A percentile compares a stretch with the other conserved stretches of the same genome.
Conservation (phyloP, 768 basidiomycete species). For the Naganishia friedmannii region DNA sequence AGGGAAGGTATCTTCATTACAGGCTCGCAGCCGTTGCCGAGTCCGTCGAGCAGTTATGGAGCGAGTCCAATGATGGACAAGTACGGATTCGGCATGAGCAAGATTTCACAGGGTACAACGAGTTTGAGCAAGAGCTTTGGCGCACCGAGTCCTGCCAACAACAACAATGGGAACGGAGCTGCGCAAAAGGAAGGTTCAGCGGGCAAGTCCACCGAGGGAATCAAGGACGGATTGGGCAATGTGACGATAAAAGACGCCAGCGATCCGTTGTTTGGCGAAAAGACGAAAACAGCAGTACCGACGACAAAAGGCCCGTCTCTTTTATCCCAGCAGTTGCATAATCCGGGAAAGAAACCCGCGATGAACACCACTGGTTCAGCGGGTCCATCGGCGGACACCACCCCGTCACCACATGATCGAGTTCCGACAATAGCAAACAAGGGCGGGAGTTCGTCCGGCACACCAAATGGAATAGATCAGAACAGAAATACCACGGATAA, state of each 20-base stretch:
- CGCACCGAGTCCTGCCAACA: neutral
- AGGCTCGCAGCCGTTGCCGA: constrained; percentile 84
- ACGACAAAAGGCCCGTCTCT: constrained; percentile 62
- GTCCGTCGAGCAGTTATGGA: constrained; percentile 65
- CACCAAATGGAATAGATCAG: constrained; percentile 13
- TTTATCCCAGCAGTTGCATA: constrained; percentile 64
- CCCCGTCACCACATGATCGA: constrained; percentile 42
- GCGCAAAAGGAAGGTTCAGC: constrained; percentile 10
- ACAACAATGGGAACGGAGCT: neutral
- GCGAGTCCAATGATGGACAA: constrained; percentile 77
- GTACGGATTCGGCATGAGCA: constrained; percentile 87
- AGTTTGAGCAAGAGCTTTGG: constrained; percentile 29
- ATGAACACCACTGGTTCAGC: constrained; percentile 18
- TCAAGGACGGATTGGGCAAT: constrained; percentile 57
- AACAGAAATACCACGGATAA: constrained; percentile 8
- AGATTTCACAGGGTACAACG: constrained; percentile 59
- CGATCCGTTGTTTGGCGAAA: constrained; percentile 47
- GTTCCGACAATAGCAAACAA: constrained; percentile 35
- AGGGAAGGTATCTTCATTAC: constrained; percentile 79
- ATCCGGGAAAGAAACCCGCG: constrained; percentile 35
- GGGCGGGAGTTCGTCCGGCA: constrained; percentile 16
- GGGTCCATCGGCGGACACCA: constrained; percentile 38
- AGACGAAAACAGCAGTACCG: constrained; percentile 41
- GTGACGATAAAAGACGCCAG: constrained; percentile 50
- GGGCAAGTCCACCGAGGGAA: constrained; percentile 58